Conservation (phyloP, 148 eudicot species). For the Amaranthus palmeri region DNA sequence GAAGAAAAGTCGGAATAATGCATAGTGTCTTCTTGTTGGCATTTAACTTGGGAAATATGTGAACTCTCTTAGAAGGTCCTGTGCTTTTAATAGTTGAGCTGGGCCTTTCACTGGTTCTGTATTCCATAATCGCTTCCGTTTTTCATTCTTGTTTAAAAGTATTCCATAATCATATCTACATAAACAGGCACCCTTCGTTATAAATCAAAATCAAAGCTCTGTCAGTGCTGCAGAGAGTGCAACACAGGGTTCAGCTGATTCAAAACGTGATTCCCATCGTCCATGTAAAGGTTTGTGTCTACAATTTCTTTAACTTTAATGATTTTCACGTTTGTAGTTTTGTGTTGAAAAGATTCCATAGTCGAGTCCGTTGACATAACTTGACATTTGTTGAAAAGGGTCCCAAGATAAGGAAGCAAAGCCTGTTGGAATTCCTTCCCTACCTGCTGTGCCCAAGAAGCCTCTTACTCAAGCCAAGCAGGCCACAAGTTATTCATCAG, state of each 20-base stretch:
- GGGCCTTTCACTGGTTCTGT: too few relatives aligned
- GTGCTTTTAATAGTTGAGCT: too few relatives aligned
- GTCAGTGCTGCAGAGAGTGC: slow-evolving; percentile 45
- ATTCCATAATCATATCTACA: slow-evolving; percentile 2
- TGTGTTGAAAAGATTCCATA: neutral
- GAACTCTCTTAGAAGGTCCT: too few relatives aligned
- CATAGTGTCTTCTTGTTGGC: too few relatives aligned
- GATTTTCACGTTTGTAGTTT: too few relatives aligned
- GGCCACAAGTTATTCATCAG: slow-evolving; percentile 89
- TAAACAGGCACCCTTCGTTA: slow-evolving; percentile 50
- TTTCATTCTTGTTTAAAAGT: too few relatives aligned
- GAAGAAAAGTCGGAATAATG: too few relatives aligned
- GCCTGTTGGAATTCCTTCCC: slow-evolving; percentile 51
- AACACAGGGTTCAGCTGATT: slow-evolving; percentile 46
- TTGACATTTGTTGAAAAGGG: slow-evolving; percentile 20
- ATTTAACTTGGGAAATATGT: too few relatives aligned
- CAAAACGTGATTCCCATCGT: slow-evolving; percentile 42
- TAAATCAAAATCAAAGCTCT: slow-evolving; percentile 35
- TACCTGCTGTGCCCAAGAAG: slow-evolving; percentile 58
- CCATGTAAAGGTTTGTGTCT: slow-evolving; percentile 45
- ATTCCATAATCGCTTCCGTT: too few relatives aligned
- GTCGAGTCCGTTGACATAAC: neutral
- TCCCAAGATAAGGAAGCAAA: slow-evolving; percentile 56
- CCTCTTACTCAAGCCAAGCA: slow-evolving; percentile 56
- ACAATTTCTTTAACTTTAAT: neutral